Evolutionary conservation across 2,329 filamentous ascomycete genomes (phyloP).

Genomic region (Phyllosticta paracitricarpa): DNA sequence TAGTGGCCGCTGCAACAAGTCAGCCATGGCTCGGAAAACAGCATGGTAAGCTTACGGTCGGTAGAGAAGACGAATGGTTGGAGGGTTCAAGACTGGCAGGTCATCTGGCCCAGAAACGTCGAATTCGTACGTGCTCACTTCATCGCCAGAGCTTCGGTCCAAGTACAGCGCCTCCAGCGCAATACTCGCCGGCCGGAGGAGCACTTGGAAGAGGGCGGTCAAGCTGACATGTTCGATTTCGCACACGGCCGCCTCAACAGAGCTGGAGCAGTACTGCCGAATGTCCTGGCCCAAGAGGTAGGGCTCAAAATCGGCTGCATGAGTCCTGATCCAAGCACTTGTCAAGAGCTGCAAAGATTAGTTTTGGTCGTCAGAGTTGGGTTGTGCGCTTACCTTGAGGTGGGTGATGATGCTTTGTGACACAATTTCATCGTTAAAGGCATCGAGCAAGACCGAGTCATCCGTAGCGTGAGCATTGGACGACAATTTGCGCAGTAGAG

Average conservation of each 20-base stretch:
- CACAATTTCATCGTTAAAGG: slow-evolving; percentile 62
- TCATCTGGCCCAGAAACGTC: slow-evolving; percentile 40
- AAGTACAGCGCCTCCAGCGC: slow-evolving; percentile 84
- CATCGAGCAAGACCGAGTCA: slow-evolving; percentile 46
- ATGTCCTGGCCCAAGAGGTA: slow-evolving; percentile 55
- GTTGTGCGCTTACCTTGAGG: slow-evolving; percentile 42
- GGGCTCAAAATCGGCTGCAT: slow-evolving; percentile 57
- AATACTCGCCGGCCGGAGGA: slow-evolving; percentile 70
- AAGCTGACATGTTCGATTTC: slow-evolving; percentile 92
- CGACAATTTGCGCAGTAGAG: slow-evolving; percentile 53
- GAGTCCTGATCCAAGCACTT: slow-evolving; percentile 71
- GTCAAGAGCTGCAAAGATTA: slow-evolving; percentile 56
- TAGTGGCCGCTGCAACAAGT: slow-evolving; percentile 61
- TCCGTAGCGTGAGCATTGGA: slow-evolving; percentile 46
- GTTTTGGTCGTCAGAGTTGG: slow-evolving; percentile 6
- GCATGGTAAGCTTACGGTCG: slow-evolving; percentile 44
- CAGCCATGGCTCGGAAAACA: slow-evolving; percentile 13
- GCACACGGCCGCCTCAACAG: slow-evolving; percentile 63
- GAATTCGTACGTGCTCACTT: slow-evolving; percentile 63
- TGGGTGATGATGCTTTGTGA: slow-evolving; percentile 80
- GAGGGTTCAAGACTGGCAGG: slow-evolving; percentile 33
- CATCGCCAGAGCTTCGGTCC: slow-evolving; percentile 68
- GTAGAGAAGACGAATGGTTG: slow-evolving; percentile 61
- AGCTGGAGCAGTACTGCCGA: slow-evolving; percentile 57
- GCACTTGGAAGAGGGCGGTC: slow-evolving; percentile 62